Base-by-base conservation (phyloP, 148 eudicot species). In the Heliamphora exappendiculata region DNA sequence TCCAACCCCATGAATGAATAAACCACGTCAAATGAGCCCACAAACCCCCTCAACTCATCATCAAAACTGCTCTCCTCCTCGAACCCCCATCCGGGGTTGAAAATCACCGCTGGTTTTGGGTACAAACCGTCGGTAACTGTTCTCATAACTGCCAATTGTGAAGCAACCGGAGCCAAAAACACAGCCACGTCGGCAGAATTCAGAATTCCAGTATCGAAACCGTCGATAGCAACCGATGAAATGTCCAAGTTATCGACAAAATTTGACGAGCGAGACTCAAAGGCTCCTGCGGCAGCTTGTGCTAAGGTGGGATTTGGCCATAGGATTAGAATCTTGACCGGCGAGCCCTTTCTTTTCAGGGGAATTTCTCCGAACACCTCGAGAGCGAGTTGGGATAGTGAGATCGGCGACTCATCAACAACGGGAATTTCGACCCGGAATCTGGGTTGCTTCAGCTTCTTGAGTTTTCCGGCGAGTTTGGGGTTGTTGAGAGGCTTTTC, bases 1-100 rank as follows among this genome's bases (percentile, higher is more conserved):
- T 89, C 97, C 82, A 92, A 84, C 5, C 97, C 98, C 82, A 87
- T 78, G 75, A 94, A 94, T n/a, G 98, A 91, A 81, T 90, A 94
- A 22, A 94, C 79, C 45, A 94, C 98, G 19, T 92, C 90, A 68
- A 94, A 94, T 47, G 98, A 88, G 14, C 87, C 83, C 68, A 84
- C 77, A 85, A 95, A 91, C 2, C 84, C 74, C 22, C 85, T 77
- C 84, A 87, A 77, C 71, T 85, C 90, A 39, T 85, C 90, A 39
- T 78, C 87, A 55, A 90, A 88, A 47, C 57, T 59, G 5, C 47
- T 79, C 79, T 91, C 99, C 74, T 95, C 99, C 77, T 95, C 99
- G 67, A 86, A 95, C 28, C 80, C 82, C 96, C 99, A 92, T 74
- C 81, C 79, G 24, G 99, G 97, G 44, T 95, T 92, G 78, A 92